phyloP scores from a whole-genome alignment of 2,329 filamentous ascomycete species.

The Beauveria pseudobassiana region DNA sequence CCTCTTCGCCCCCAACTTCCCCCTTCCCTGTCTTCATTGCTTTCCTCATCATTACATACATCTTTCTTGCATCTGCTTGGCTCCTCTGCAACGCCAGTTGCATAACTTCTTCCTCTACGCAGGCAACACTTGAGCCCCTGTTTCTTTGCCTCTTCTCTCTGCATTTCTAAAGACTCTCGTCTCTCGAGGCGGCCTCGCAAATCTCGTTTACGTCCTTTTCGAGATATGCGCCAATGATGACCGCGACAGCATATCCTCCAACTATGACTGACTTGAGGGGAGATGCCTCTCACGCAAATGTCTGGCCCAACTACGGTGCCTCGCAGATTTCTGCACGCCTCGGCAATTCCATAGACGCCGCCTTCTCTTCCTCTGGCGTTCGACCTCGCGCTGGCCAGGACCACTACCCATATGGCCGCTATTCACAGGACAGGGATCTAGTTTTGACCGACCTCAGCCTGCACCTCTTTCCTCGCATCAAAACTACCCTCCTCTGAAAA shows the following conservation, averaged over 20 bases:
- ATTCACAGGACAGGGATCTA: slow-evolving; percentile 45
- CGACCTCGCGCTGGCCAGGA: slow-evolving; percentile 44
- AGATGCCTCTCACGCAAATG: slow-evolving; percentile 48
- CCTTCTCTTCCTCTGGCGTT: slow-evolving; percentile 36
- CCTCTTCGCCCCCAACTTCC: slow-evolving; percentile 12
- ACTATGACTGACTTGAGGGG: slow-evolving; percentile 58
- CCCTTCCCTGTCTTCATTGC: slow-evolving; percentile 5
- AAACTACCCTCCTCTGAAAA: slow-evolving; percentile 49
- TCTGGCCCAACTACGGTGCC: slow-evolving; percentile 52
- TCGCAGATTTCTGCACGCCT: slow-evolving; percentile 47
- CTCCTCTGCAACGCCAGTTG: neutral
- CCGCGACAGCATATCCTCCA: slow-evolving; percentile 51
- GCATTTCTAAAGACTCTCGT: neutral
- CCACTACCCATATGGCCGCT: slow-evolving; percentile 45
- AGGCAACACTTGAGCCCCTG: neutral
- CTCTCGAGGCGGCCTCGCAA: neutral
- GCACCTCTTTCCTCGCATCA: slow-evolving; percentile 41
- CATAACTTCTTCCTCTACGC: neutral
- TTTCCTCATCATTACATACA: slow-evolving; percentile 5
- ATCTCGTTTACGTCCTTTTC: slow-evolving; percentile 8
- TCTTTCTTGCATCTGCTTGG: neutral
- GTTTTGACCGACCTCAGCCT: slow-evolving; percentile 46
- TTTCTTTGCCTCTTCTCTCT: neutral
- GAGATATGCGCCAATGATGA: slow-evolving; percentile 52
- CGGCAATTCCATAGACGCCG: slow-evolving; percentile 42